Conservation (phyloP, 2,329 filamentous ascomycete species). For the Penicillium brasilianum region DNA sequence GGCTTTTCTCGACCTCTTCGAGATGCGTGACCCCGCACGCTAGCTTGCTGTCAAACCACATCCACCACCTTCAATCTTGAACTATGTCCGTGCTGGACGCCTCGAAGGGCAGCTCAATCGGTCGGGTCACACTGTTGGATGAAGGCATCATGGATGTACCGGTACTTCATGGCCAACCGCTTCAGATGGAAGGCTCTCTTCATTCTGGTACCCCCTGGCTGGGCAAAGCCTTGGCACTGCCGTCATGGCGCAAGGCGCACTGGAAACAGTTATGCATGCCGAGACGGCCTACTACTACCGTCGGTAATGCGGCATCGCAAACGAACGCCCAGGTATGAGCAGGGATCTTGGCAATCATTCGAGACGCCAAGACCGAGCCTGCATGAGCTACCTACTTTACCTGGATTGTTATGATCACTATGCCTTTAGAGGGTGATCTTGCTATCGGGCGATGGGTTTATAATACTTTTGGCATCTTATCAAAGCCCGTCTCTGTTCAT, state of each 20-base stretch:
- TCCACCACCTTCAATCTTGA: slow-evolving; percentile 10
- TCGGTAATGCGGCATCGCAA: background rate
- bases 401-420: background rate
- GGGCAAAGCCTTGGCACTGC: slow-evolving; percentile 29
- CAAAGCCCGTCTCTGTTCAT: too few species aligned
- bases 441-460: too few species aligned
- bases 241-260: slow-evolving; percentile 27
- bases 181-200: background rate
- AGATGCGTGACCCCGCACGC: slow-evolving; percentile 19
- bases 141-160: background rate
- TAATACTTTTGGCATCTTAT: too few species aligned
- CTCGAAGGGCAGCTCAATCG: background rate
- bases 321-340: slow-evolving; percentile 6
- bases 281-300: slow-evolving; percentile 2
- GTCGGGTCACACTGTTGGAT: background rate
- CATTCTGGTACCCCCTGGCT: background rate
- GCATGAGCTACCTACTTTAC: background rate
- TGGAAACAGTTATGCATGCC: slow-evolving; percentile 16
- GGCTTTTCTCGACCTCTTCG: slow-evolving; percentile 32
- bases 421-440: too few species aligned
- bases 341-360: background rate
- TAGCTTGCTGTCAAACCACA: slow-evolving; percentile 8
- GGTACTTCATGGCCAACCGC: background rate
- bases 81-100: background rate
- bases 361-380: background rate